Evolutionary conservation across 2,329 filamentous ascomycete species (phyloP).

Genomic region (Lojkania enalia): DNA sequence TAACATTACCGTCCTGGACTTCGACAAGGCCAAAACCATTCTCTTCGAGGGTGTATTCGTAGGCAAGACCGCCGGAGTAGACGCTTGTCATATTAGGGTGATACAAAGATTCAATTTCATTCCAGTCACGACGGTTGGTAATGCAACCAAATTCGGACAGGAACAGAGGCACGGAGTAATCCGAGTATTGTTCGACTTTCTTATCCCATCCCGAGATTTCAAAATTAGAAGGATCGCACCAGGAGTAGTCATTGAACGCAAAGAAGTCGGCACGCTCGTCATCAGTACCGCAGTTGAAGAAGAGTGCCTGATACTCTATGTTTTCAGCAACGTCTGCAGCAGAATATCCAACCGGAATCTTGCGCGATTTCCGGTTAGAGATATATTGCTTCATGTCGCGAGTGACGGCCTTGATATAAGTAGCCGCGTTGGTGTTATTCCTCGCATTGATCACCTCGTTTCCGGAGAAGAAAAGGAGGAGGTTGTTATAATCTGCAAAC

Average conservation of each 20-base stretch:
- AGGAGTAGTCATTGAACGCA: conserved; percentile 88
- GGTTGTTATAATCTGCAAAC: conserved; percentile 82
- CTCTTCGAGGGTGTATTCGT: conserved; percentile 76
- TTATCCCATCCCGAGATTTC: conserved; percentile 72
- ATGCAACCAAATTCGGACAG: conserved; percentile 93
- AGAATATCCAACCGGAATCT: conserved; percentile 78
- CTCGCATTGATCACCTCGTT: conserved; percentile 76
- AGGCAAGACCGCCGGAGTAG: conserved; percentile 94
- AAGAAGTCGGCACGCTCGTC: conserved; percentile 87
- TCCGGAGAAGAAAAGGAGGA: conserved; percentile 78
- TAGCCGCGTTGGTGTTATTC: conserved; percentile 65
- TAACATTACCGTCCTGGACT: conserved; percentile 59
- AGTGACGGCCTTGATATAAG: conserved; percentile 73
- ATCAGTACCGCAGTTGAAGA: conserved; percentile 91
- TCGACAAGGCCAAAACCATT: conserved; percentile 78
- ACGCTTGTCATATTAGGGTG: conserved; percentile 78
- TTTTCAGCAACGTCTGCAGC: conserved; percentile 84
- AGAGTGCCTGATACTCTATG: conserved; percentile 81
- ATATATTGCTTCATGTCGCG: conserved; percentile 82
- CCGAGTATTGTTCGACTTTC: conserved; percentile 42
- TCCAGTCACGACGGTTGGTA: conserved; percentile 78
- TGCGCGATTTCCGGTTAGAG: conserved; percentile 66
- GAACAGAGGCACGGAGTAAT: conserved; percentile 63
- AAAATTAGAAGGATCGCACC: conserved; percentile 64
- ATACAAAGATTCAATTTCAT: conserved; percentile 80